Conservation (phyloP, 352 stramenopile species). For the Globisporangium okanoganense region DNA sequence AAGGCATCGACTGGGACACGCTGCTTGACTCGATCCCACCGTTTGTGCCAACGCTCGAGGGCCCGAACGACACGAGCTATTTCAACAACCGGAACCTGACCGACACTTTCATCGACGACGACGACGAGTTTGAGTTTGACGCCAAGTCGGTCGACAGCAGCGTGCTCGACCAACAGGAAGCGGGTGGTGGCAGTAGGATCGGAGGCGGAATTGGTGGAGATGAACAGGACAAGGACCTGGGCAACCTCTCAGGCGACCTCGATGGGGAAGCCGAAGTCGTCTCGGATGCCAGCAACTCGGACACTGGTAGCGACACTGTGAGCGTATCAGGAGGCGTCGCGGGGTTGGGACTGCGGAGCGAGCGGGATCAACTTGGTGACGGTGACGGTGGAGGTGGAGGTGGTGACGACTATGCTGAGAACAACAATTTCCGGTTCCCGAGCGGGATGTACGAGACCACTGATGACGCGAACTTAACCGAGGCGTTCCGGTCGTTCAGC, state of each 20-base stretch:
- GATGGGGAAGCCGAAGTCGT: background rate
- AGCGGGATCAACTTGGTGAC: background rate
- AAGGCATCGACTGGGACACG: slow-evolving; percentile 79
- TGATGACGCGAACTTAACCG: slow-evolving; percentile 33
- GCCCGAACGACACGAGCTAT: slow-evolving; percentile 86
- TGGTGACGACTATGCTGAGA: slow-evolving; percentile 15
- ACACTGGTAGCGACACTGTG: slow-evolving; percentile 12
- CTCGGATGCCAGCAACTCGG: slow-evolving; percentile 4
- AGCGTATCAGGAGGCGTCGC: slow-evolving; percentile 2
- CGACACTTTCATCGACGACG: slow-evolving; percentile 83
- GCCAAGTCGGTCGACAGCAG: slow-evolving; percentile 33
- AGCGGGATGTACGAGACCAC: slow-evolving; percentile 61
- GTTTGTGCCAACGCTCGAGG: slow-evolving; percentile 85
- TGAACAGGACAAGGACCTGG: slow-evolving; percentile 3
- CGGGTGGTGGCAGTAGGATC: background rate
- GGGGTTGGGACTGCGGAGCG: slow-evolving; percentile 7
- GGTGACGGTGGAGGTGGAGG: slow-evolving; percentile 4
- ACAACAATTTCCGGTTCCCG: slow-evolving; percentile 46
- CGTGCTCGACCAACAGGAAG: background rate
- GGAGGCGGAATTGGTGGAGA: background rate
- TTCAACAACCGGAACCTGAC: slow-evolving; percentile 89
- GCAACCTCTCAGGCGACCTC: background rate
- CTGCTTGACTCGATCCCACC: slow-evolving; percentile 72
- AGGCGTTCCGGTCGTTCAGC: slow-evolving; percentile 77
- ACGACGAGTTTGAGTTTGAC: slow-evolving; percentile 66